Percentiles rank a stretch among this genome's conserved stretches.
phyloP scores from a whole-genome alignment of 202 grass and related monocot species.

The Zoysia matrella region DNA sequence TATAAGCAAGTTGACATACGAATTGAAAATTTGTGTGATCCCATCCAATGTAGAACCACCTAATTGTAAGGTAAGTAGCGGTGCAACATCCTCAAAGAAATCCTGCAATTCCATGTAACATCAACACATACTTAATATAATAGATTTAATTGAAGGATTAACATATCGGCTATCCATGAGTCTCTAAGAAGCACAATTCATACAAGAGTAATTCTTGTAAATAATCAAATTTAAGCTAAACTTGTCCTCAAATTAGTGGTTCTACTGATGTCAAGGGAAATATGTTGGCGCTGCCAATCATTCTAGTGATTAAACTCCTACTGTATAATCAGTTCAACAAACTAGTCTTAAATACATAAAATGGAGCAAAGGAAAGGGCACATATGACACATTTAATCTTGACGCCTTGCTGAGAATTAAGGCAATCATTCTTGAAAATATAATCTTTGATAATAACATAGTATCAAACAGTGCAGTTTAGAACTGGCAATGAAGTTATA shows the following conservation, averaged over 20 bases:
- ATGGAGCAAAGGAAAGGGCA: not conserved
- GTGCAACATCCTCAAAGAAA: constrained; percentile 94
- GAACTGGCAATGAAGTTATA: constrained; percentile 5
- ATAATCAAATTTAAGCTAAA: no score
- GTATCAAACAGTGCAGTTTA: constrained; percentile 7
- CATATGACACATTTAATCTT: not conserved
- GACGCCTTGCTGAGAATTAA: constrained; percentile 16
- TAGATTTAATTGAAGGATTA: constrained; percentile 15
- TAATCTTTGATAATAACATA: constrained; percentile 12
- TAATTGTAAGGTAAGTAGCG: constrained; percentile 88
- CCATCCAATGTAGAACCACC: constrained; percentile 93
- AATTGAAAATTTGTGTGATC: constrained; percentile 82
- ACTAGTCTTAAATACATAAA: constrained; percentile 18
- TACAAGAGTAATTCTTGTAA: constrained; percentile 2
- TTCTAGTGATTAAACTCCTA: constrained; percentile 10
- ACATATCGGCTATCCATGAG: constrained; percentile 8
- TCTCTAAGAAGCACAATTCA: constrained; percentile 22
- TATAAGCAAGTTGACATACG: constrained; percentile 87
- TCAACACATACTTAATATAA: constrained; percentile 22
- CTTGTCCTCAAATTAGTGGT: no score
- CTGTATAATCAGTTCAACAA: constrained; percentile 15
- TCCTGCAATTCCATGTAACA: constrained; percentile 67
- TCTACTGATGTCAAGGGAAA: not conserved
- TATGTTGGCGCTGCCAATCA: not conserved
- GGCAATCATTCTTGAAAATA: not conserved